A percentile compares a stretch with the other conserved stretches of the same genome.
Conservation (phyloP, 2,329 filamentous ascomycete species). For the Aspergillus tubingensis region DNA sequence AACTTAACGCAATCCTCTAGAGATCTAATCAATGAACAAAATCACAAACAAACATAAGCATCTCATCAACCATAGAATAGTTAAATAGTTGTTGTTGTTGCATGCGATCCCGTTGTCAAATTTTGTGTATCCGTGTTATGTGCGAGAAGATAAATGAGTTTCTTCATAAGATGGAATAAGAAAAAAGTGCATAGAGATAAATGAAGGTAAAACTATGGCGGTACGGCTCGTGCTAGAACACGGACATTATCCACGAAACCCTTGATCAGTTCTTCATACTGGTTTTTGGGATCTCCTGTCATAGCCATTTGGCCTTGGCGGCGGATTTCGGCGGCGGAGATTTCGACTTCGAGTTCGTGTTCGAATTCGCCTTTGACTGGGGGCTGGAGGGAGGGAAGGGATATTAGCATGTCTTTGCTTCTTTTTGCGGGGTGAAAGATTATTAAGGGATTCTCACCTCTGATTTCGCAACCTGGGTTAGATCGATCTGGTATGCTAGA, state of each 20-base stretch:
- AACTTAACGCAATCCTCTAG: no score
- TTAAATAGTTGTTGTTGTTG: no score
- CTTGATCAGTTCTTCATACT: conserved; percentile 50
- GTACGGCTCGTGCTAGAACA: conserved; percentile 46
- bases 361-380: conserved; percentile 43
- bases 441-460: conserved; percentile 39
- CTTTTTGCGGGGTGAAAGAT: no score
- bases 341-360: conserved; percentile 53
- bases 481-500: conserved; percentile 82
- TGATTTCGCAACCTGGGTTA: conserved; percentile 77
- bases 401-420: conserved; percentile 1
- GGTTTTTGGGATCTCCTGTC: conserved; percentile 40
- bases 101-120: neutral
- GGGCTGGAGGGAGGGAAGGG: conserved; percentile 21
- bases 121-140: neutral
- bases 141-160: neutral
- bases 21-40: no score
- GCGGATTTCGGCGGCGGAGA: conserved; percentile 49
- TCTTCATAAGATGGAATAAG: neutral
- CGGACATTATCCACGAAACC: conserved; percentile 54
- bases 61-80: no score
- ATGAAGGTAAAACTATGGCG: conserved; percentile 22
- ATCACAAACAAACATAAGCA: no score
- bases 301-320: conserved; percentile 46
- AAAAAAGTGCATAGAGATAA: no score